Conservation (phyloP, 306 rosid genomes). For the Prunus dulcis region DNA sequence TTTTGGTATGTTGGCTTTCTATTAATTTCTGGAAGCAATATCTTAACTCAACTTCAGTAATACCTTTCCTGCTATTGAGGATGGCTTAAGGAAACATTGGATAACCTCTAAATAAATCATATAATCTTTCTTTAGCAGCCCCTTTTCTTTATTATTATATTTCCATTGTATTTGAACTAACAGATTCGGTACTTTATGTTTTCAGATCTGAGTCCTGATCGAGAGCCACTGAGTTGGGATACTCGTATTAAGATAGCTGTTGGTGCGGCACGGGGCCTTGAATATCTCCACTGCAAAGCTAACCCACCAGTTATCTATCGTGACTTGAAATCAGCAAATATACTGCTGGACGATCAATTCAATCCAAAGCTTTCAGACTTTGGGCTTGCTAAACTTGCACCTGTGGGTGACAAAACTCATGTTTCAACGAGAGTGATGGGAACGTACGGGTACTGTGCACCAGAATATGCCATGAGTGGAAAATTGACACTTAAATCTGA, state of each 20-base stretch:
- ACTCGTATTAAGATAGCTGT: constrained; percentile 84
- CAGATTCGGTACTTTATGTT: constrained; percentile 12
- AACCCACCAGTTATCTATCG: constrained; percentile 93
- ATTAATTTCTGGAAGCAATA: not conserved
- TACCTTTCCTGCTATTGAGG: not conserved
- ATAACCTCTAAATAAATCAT: not conserved
- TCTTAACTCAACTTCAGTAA: not conserved
- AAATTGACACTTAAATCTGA: constrained; percentile 94
- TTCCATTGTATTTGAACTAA: constrained; percentile 6
- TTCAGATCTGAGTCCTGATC: constrained; percentile 50
- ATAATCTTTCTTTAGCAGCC: not conserved
- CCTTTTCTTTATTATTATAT: not conserved
- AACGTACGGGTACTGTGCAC: constrained; percentile 95
- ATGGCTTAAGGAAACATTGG: not conserved
- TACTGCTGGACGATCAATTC: constrained; percentile 74
- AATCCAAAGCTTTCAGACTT: constrained; percentile 90
- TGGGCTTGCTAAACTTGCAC: constrained; percentile 95
- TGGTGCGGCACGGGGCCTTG: constrained; percentile 86
- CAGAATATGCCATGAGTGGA: constrained; percentile 98
- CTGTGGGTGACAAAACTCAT: constrained; percentile 96
- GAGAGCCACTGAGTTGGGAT: constrained; percentile 69
- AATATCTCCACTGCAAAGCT: constrained; percentile 92
- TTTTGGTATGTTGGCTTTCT: not conserved
- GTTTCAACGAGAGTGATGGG: constrained; percentile 99
- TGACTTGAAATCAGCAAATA: constrained; percentile 92